These are phyloP conservation scores for Polytolypa hystricis DNA, from an alignment of 2,329 filamentous ascomycete genomes.

Conservation along the genomic window DNA sequence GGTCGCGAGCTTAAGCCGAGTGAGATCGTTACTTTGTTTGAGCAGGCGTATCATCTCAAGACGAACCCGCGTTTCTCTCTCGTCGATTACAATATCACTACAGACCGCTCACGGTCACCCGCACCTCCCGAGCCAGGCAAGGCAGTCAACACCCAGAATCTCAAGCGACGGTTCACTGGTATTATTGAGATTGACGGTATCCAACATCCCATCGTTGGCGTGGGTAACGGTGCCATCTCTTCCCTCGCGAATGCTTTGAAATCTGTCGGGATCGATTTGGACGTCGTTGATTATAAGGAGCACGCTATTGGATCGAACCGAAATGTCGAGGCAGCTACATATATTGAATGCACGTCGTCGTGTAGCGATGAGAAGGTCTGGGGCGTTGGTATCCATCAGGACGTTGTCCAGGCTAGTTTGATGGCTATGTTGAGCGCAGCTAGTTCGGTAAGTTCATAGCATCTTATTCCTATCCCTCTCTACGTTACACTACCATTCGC, in stretches of 20 bases:
- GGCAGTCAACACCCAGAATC: constrained; percentile 64
- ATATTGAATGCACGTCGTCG: constrained; percentile 73
- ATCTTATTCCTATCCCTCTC: background rate
- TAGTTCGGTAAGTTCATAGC: constrained; percentile 56
- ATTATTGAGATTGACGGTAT: constrained; percentile 70
- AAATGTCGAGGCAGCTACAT: constrained; percentile 85
- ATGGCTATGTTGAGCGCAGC: constrained; percentile 78
- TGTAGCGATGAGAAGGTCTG: constrained; percentile 64
- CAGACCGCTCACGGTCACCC: constrained; percentile 69
- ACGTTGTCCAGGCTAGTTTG: constrained; percentile 81
- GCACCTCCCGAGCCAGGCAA: constrained; percentile 56
- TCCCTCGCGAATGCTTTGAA: constrained; percentile 73
- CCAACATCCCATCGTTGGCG: constrained; percentile 67
- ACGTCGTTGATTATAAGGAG: constrained; percentile 92
- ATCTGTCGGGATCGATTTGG: constrained; percentile 69
- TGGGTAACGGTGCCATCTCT: constrained; percentile 84
- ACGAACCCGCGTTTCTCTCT: constrained; percentile 75
- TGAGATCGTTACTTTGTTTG: constrained; percentile 83
- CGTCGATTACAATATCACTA: constrained; percentile 81
- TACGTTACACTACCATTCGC: background rate
- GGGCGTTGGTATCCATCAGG: constrained; percentile 86
- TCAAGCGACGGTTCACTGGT: constrained; percentile 73
- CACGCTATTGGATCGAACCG: constrained; percentile 75
- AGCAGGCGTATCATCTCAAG: constrained; percentile 74
- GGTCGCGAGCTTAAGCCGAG: constrained; percentile 72